Evolutionary conservation across 495 filamentous ascomycete genomes (phyloP).

Genomic region (Lasiosphaeria miniovina): DNA sequence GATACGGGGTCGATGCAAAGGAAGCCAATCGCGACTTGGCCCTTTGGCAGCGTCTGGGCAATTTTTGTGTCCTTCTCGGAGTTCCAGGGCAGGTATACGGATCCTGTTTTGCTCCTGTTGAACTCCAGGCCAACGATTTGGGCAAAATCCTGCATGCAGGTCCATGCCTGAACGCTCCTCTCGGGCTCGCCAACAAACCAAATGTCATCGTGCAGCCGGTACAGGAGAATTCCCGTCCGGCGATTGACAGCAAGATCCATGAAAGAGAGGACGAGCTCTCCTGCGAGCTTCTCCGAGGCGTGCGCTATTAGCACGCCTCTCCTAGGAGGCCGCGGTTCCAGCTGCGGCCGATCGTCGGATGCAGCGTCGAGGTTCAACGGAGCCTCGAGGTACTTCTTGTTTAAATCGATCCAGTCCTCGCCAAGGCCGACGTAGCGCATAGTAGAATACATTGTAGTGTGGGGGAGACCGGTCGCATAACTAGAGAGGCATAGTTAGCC

Average conservation of each 20-base stretch:
- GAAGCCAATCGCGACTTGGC: slow-evolving; percentile 62
- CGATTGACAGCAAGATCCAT: slow-evolving; percentile 67
- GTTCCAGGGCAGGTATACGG: slow-evolving; percentile 40
- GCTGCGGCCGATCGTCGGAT: slow-evolving; percentile 37
- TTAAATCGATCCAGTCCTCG: slow-evolving; percentile 59
- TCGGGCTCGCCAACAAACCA: slow-evolving; percentile 63
- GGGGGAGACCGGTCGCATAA: slow-evolving; percentile 55
- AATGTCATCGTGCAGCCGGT: slow-evolving; percentile 67
- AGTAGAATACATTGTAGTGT: slow-evolving; percentile 55
- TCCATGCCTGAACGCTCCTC: slow-evolving; percentile 58
- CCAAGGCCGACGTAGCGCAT: slow-evolving; percentile 61
- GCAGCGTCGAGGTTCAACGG: slow-evolving; percentile 58
- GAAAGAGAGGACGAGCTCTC: slow-evolving; percentile 62
- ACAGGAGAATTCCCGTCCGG: slow-evolving; percentile 53
- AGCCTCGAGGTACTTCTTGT: slow-evolving; percentile 57
- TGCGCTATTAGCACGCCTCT: slow-evolving; percentile 64
- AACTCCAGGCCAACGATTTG: slow-evolving; percentile 57
- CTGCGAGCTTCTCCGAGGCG: slow-evolving; percentile 57
- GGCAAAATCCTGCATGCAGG: slow-evolving; percentile 53
- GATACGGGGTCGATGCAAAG: slow-evolving; percentile 51
- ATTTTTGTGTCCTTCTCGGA: slow-evolving; percentile 22
- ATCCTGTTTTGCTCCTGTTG: slow-evolving; percentile 61
- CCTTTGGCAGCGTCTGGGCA: slow-evolving; percentile 45
- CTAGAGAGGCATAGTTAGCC: too few relatives aligned
- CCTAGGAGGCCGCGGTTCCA: slow-evolving; percentile 42